Percentiles rank a stretch among this genome's conserved stretches.
Evolutionary conservation across 1,284 basidiomycete genomes (phyloP).

Genomic region (Exobasidium rhododendri): DNA sequence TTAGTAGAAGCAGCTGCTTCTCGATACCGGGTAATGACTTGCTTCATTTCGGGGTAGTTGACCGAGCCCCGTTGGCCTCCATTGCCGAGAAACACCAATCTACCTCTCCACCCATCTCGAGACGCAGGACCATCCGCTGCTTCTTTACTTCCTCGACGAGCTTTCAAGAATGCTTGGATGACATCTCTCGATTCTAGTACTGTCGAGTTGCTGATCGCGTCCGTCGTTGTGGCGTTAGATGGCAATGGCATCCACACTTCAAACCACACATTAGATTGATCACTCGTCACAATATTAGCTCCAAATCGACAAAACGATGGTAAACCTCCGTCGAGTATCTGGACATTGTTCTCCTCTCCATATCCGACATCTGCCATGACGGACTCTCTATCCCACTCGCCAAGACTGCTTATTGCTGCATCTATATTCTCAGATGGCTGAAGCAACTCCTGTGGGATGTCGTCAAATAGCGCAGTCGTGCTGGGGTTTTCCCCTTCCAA

Average conservation of each 20-base stretch:
- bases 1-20: conserved; percentile 28
- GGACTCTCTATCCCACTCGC: conserved; percentile 18
- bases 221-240: conserved; percentile 8
- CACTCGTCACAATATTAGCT: conserved; percentile 22
- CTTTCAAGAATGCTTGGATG: background rate
- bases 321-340: conserved; percentile 19
- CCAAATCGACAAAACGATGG: conserved; percentile 37
- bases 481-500: conserved; percentile 23
- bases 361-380: conserved; percentile 28
- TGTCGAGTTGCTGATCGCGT: background rate
- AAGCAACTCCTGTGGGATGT: conserved; percentile 22
- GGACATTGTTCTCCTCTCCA: conserved; percentile 22
- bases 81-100: conserved; percentile 26
- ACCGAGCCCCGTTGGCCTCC: conserved; percentile 27
- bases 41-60: conserved; percentile 34
- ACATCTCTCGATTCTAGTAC: background rate
- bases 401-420: conserved; percentile 14
- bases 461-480: conserved; percentile 19
- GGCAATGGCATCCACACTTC: conserved; percentile 33
- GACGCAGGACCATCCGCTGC: conserved; percentile 16
- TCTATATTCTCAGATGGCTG: conserved; percentile 16
- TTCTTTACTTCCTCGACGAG: background rate
- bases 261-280: conserved; percentile 19
- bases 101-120: conserved; percentile 23
- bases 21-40: conserved; percentile 27